phyloP scores from a whole-genome alignment of 1,284 basidiomycete species.

The Serendipita sp. region DNA sequence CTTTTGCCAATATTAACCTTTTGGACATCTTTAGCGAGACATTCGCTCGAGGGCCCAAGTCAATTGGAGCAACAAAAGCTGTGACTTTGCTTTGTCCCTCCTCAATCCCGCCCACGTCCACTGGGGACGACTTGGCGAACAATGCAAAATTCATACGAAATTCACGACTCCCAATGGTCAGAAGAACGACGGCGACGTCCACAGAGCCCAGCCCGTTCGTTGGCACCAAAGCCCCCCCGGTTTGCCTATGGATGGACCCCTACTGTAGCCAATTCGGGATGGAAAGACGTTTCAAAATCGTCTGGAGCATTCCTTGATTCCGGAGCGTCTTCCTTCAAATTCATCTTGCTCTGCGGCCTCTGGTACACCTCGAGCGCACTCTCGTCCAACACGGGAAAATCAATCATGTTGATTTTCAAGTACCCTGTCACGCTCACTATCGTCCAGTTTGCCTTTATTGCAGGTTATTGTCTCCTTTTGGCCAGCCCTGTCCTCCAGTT shows the following conservation, averaged over 20 bases:
- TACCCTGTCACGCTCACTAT: slow-evolving; percentile 91
- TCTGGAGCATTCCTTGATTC: not conserved
- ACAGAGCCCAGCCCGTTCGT: not conserved
- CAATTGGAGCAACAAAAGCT: no score
- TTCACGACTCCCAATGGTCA: not conserved
- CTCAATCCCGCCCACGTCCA: slow-evolving; percentile 1
- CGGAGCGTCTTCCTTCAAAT: slow-evolving; percentile 16
- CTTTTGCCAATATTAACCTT: no score
- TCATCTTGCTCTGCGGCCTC: slow-evolving; percentile 47
- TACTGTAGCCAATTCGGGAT: not conserved
- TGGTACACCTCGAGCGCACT: slow-evolving; percentile 80
- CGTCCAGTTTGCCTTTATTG: slow-evolving; percentile 91
- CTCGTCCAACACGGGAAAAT: slow-evolving; percentile 80
- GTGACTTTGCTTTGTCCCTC: not conserved
- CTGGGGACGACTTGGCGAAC: not conserved
- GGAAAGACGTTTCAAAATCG: not conserved
- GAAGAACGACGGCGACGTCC: not conserved
- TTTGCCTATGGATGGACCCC: not conserved
- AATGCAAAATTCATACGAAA: slow-evolving; percentile 4
- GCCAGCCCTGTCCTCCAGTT: slow-evolving; percentile 60
- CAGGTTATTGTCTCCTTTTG: slow-evolving; percentile 69
- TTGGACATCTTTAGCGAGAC: no score
- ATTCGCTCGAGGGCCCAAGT: no score
- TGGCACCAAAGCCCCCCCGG: not conserved
- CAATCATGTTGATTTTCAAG: slow-evolving; percentile 73